Evolutionary conservation across 2,329 filamentous ascomycete genomes (phyloP), one percentile per base, ranked within the genome.

Genomic region (Pseudofabraea citricarpa): DNA sequence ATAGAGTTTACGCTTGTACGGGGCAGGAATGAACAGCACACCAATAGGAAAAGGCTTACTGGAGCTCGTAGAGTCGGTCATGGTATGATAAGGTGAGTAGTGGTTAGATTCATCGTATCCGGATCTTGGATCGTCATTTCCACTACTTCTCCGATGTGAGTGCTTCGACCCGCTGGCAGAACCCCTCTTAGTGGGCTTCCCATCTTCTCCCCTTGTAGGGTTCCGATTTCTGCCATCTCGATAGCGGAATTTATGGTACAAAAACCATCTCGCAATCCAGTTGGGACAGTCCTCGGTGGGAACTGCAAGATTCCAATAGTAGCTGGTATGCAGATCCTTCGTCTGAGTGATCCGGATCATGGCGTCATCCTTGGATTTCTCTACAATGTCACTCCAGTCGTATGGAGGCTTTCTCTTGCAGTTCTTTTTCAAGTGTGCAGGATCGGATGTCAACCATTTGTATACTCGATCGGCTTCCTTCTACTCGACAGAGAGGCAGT

Each of bases 261-360:
- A 45, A 33, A 61, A 62, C 58, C 59, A 61, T 39, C 51, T 53
- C 26, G 59, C 59, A 29, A 61, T 56, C 59, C 59, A 61, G 31
- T 62, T 62, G 6, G 53, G 52, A 24, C 52, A 58, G 6, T 52
- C 56, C 2, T 33, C 24, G n/a, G 47, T 49, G 5, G 46, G 38
- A n/a, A 8, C 41, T 5, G 49, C 59, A 4, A 60, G 47, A 20
- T 48, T 50, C 59, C 59, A 62, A 33, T 57, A 60, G 33, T 53
- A 56, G 4, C 29, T 39, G 1, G 59, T 62, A 19, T 51, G 45
- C 26, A 44, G 20, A 26, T 56, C 46, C 5, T 52, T 52, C 10
- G 43, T 44, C 24, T 49, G 33, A 13, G 53, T 51, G 29, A 62
- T 57, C 13, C 35, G 35, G 8, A 12, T 36, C 47, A 59, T 60